Base-by-base conservation (phyloP, 1,284 basidiomycete species). In the Meira nashicola region DNA sequence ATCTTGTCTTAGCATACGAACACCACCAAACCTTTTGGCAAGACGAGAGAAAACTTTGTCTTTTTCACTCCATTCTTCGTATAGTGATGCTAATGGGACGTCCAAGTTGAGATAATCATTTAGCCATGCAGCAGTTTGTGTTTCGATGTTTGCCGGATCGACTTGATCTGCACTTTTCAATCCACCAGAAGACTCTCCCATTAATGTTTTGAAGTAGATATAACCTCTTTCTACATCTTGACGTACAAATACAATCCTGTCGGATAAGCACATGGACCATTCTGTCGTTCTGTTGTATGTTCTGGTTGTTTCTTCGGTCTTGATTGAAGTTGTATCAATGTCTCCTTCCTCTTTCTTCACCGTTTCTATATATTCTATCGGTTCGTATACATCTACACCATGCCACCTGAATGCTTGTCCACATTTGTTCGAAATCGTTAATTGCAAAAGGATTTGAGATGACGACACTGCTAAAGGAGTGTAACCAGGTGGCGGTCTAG, bases 21-120 rank as follows among this genome's bases (percentile, higher is more conserved):
- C 80, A 0, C 84, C 84, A 2, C 72, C 73, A 52, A 88, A 86
- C 19, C 88, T 69, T 58, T 84, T 82, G 47, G 82, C 80, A 2
- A 90, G 79, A 25, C 80, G 82, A 9, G 83, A 82, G 77, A 98
- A 96, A 50, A 89, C 85, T 10, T 84, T 81, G 74, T 99, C 95
- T 37, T 83, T 81, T 11, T 73, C 68, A 1, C 78, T 63, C 94
- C 95, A 99, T 62, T 87, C 82, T 2, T 82, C 80, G 74, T 96
- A 97, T 6, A 97, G 82, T 14, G 79, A 78, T n/a, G 82, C 79
- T 11, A 93, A 82, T 67, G 91, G 88, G 6, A 89, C 80, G 49
- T 88, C 83, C 1, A 98, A 83, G 70, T 93, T 90, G 75, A 98
- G 94, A 79, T 98, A 97, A 77, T 92, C 87, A 21, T 82, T 82